Evolutionary conservation across 495 filamentous ascomycete species (phyloP).

Genomic region (Elasticomyces elasticus): DNA sequence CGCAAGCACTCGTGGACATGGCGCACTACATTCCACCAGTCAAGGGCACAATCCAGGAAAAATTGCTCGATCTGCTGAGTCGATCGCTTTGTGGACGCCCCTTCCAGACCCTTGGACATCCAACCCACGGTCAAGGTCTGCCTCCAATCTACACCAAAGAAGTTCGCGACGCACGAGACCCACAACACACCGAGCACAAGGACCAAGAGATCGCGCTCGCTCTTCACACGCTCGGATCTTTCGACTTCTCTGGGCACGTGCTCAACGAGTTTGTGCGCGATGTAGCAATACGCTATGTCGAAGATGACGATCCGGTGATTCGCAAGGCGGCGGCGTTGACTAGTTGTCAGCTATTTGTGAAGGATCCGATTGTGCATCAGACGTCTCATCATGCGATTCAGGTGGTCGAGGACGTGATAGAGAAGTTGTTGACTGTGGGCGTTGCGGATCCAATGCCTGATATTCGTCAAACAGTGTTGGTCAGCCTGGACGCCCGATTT

Average conservation of each 20-base stretch:
- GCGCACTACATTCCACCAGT: constrained; percentile 96
- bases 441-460: constrained; percentile 82
- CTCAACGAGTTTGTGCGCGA: constrained; percentile 97
- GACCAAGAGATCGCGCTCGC: constrained; percentile 87
- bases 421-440: constrained; percentile 87
- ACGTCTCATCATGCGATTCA: constrained; percentile 93
- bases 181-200: constrained; percentile 56
- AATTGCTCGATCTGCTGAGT: constrained; percentile 87
- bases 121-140: constrained; percentile 53
- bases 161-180: constrained; percentile 69
- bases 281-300: constrained; percentile 94
- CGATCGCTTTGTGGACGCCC: constrained; percentile 83
- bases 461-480: constrained; percentile 78
- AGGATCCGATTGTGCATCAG: constrained; percentile 94
- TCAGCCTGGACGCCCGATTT: constrained; percentile 83
- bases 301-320: constrained; percentile 88
- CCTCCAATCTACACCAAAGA: constrained; percentile 59
- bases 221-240: constrained; percentile 85
- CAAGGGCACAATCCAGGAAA: constrained; percentile 83
- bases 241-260: constrained; percentile 86
- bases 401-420: constrained; percentile 94
- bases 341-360: constrained; percentile 92
- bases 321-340: constrained; percentile 91
- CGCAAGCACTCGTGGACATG: constrained; percentile 93
- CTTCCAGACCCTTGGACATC: constrained; percentile 84